Conservation (phyloP, 75 land plant species). For the Picea glauca region DNA sequence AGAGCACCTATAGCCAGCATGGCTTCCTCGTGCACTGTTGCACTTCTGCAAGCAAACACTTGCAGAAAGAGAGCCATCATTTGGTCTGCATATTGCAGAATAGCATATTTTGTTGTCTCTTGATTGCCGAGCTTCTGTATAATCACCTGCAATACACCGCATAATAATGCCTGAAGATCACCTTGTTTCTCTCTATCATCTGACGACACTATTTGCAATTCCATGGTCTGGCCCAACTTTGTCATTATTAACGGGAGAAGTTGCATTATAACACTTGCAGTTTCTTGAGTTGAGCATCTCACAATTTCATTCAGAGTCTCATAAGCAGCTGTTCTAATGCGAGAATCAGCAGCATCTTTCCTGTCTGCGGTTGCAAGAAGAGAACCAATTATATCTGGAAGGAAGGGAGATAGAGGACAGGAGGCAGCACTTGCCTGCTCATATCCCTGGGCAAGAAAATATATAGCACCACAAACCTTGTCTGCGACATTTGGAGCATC, state of each 20-base stretch:
- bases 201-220: constrained; percentile 47
- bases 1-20: constrained; percentile 84
- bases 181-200: constrained; percentile 67
- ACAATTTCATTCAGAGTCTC: constrained; percentile 73
- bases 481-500: constrained; percentile 78
- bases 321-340: constrained; percentile 65
- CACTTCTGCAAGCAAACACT: constrained; percentile 69
- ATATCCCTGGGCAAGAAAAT: constrained; percentile 76
- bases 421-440: constrained; percentile 40
- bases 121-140: constrained; percentile 55
- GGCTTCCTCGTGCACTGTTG: constrained; percentile 79
- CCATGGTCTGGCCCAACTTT: constrained; percentile 50
- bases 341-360: constrained; percentile 48
- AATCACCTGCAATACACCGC: constrained; percentile 72
- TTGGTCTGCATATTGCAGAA: constrained; percentile 61
- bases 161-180: constrained; percentile 64
- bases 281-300: constrained; percentile 46
- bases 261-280: constrained; percentile 38
- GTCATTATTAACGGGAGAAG: constrained; percentile 56
- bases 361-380: constrained; percentile 55
- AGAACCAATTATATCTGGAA: constrained; percentile 36
- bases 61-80: constrained; percentile 60
- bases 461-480: constrained; percentile 84
- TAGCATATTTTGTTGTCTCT: constrained; percentile 39
- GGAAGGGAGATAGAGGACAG: constrained; percentile 41